Evolutionary conservation across 2,329 filamentous ascomycete genomes (phyloP), one percentile per base, ranked within the genome.

Genomic region (Verticillium nonalfalfae): DNA sequence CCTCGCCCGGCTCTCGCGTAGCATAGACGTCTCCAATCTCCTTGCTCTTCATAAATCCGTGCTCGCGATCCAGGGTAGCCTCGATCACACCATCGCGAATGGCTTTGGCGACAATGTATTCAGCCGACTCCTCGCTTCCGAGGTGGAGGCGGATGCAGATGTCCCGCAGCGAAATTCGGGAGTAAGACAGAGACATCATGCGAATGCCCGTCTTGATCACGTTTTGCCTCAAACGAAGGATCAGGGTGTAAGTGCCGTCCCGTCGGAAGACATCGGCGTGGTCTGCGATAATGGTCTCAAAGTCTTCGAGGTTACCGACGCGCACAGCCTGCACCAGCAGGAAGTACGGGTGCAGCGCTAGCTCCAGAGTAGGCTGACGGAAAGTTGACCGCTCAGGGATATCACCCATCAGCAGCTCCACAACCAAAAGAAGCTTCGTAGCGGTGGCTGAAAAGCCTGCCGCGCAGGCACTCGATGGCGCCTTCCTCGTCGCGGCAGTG

Each of bases 161-260:
- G 73, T 99, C 95, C 62, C 95, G 90, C 61, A 99, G 85, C 1
- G 94, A 97, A 71, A 99, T 99, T 65, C 94, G 91, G 63, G 94
- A 97, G 81, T 99, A 99, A 21, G 93, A 97, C 66, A 99, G 82
- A 50, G 94, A 98, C 86, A 99, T 96, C 93, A 98, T 97, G 68
- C 95, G 92, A 66, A 99, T 97, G 67, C 95, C 95, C 3, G 95
- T 99, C 83, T 97, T 97, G 86, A 99, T 98, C 72, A 99, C 95
- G 73, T 99, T 99, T 78, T 99, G 95, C 69, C 95, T 89, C 64
- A 99, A 84, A 65, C 95, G 93, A 65, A 98, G 85, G 69, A 98
- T 96, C 62, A 99, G 83, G 11, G 93, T 96, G 80, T 98, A 98
- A 21, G 94, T 98, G 61, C 91, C 91, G 73, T 99, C 95, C 67